Base-by-base conservation (phyloP, 2,329 filamentous ascomycete species). In the Phaeosphaeriaceae sp. region DNA sequence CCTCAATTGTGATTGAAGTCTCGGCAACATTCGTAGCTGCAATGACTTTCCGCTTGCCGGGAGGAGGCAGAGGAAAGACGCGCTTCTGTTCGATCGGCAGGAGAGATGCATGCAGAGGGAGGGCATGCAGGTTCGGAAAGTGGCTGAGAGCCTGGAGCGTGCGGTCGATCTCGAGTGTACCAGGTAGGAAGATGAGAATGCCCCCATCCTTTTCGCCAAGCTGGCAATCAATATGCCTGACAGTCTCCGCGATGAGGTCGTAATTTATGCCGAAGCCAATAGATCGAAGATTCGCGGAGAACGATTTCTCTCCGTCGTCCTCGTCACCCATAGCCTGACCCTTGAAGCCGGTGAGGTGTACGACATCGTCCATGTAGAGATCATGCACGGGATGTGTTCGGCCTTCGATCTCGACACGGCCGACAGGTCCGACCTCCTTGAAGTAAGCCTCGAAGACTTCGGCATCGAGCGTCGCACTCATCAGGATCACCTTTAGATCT, bases 1-100 rank as follows among this genome's bases (percentile, higher is more conserved):
- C 95, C 73, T 97, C 93, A 59, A 99, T 99, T 0, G 95, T 99
- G 75, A 99, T 98, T 1, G 95, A 98, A 0, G 95, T 99, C 76
- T 99, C 95, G 1, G 95, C 95, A 2, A 99, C 94, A 70, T 99
- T 99, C 46, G 95, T 99, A 1, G 95, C 92, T 7, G 94, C 91
- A 33, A 99, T 91, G 13, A 99, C 87, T 78, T 99, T 99, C 36
- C 95, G 86, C 78, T 92, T 93, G 0, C 93, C 93, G 2, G 81
- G 76, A 0, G 94, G 93, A 4, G 95, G 81, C 15, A 84, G 83
- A 25, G 87, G 84, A 74, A 99, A 99, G 0, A 99, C 95, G 22
- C 88, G 86, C 60, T 91, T 90, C 77, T 99, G 95, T 68, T 98
- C 94, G 1, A 85, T 85, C 10, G 94, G 94, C 69, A 96, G 89